phyloP scores from a whole-genome alignment of 805 yeast species.

The Jamesozyma lodderae region DNA sequence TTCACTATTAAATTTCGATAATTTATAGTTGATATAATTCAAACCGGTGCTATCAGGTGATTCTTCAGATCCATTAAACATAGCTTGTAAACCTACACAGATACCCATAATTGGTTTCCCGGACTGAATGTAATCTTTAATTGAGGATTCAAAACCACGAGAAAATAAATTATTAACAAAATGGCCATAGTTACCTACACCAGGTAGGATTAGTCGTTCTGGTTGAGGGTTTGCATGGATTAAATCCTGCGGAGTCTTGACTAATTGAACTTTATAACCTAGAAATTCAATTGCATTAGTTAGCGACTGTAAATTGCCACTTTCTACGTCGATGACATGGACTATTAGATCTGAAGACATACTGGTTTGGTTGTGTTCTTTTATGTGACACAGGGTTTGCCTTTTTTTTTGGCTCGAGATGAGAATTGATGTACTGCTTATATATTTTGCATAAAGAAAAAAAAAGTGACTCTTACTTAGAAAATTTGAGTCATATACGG shows the following conservation, averaged over 20 bases:
- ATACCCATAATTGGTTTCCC: constrained; percentile 93
- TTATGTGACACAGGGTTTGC: no score
- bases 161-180: constrained; percentile 62
- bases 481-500: no score
- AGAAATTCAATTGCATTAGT: constrained; percentile 74
- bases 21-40: constrained; percentile 42
- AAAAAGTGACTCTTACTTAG: no score
- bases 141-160: constrained; percentile 56
- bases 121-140: constrained; percentile 55
- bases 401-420: no score
- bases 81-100: constrained; percentile 90
- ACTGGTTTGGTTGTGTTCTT: neutral
- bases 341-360: constrained; percentile 15
- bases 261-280: constrained; percentile 60
- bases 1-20: constrained; percentile 48
- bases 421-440: no score
- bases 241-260: constrained; percentile 52
- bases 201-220: constrained; percentile 68
- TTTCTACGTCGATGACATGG: constrained; percentile 81
- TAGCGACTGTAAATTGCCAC: constrained; percentile 87
- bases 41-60: constrained; percentile 55
- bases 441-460: no score
- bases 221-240: constrained; percentile 41
- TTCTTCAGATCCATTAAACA: constrained; percentile 71
- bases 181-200: constrained; percentile 96